Conservation (phyloP, 108 stramenopile genomes). For the Phaeodactylum tricornutum region DNA sequence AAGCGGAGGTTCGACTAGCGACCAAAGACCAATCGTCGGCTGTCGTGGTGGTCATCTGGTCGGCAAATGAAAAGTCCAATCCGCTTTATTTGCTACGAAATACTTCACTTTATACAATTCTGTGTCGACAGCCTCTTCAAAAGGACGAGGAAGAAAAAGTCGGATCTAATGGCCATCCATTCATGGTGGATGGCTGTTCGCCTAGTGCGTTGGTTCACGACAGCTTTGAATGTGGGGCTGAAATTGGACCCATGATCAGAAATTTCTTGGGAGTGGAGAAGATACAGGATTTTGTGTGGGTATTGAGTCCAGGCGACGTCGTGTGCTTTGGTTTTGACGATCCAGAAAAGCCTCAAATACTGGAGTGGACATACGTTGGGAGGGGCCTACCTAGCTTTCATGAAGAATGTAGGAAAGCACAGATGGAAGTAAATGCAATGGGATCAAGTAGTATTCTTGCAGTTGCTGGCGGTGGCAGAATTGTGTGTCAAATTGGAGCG, state of each 20-base stretch:
- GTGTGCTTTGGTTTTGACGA: conserved; percentile 74
- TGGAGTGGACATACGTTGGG: conserved; percentile 57
- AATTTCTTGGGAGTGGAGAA: conserved; percentile 29
- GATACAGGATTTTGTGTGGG: conserved; percentile 60
- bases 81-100: conserved; percentile 63
- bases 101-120: conserved; percentile 36
- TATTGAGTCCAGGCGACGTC: conserved; percentile 36
- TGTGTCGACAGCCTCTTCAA: conserved; percentile 55
- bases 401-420: conserved; percentile 11
- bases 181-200: conserved; percentile 4
- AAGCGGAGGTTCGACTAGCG: conserved; percentile 68
- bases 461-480: conserved; percentile 25
- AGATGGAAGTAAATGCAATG: conserved; percentile 61
- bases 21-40: conserved; percentile 62
- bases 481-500: conserved; percentile 50
- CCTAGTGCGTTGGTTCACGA: conserved; percentile 7
- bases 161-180: neutral
- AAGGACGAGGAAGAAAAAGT: conserved; percentile 13
- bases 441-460: conserved; percentile 41
- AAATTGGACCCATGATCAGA: conserved; percentile 27
- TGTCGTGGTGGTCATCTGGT: conserved; percentile 64
- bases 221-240: conserved; percentile 31
- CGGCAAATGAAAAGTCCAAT: conserved; percentile 52
- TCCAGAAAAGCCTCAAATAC: conserved; percentile 62
- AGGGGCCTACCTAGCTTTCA: conserved; percentile 18